phyloP scores from a whole-genome alignment of 768 basidiomycete genomes.

The Porpolomopsis calyptriformis region DNA sequence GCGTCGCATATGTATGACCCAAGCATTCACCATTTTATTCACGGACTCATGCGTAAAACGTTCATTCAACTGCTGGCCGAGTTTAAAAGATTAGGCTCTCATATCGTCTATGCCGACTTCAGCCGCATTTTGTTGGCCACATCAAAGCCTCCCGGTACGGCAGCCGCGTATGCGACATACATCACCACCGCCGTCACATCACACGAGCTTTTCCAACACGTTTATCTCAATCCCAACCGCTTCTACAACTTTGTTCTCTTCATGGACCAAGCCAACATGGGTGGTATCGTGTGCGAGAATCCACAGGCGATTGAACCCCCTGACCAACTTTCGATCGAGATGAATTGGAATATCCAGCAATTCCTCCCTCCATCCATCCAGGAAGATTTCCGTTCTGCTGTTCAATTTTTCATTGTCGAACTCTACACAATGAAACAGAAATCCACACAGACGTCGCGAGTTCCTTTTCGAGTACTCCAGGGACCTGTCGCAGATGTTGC shows the following conservation, averaged over 20 bases:
- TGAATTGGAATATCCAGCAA: constrained; percentile 86
- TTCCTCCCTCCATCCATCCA: constrained; percentile 85
- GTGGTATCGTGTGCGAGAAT: constrained; percentile 78
- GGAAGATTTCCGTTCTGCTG: constrained; percentile 54
- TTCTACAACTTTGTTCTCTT: constrained; percentile 92
- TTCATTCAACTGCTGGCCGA: constrained; percentile 96
- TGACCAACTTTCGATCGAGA: constrained; percentile 60
- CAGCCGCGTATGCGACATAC: constrained; percentile 92
- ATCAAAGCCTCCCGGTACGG: constrained; percentile 90
- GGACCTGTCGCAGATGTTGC: constrained; percentile 57
- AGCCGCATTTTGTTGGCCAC: constrained; percentile 84
- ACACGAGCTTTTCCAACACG: constrained; percentile 90
- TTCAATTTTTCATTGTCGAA: constrained; percentile 80
- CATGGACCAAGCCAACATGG: constrained; percentile 92
- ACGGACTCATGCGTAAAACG: constrained; percentile 94
- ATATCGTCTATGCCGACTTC: constrained; percentile 91
- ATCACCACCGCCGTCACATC: constrained; percentile 88
- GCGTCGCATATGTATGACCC: constrained; percentile 85
- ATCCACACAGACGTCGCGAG: constrained; percentile 46
- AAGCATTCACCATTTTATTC: constrained; percentile 84
- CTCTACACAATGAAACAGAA: constrained; percentile 67
- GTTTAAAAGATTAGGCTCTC: constrained; percentile 88
- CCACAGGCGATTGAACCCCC: constrained; percentile 60
- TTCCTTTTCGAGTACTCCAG: constrained; percentile 57
- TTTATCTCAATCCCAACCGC: constrained; percentile 74